phyloP scores from a whole-genome alignment of 2,329 filamentous ascomycete species.

The Fusarium sp. region DNA sequence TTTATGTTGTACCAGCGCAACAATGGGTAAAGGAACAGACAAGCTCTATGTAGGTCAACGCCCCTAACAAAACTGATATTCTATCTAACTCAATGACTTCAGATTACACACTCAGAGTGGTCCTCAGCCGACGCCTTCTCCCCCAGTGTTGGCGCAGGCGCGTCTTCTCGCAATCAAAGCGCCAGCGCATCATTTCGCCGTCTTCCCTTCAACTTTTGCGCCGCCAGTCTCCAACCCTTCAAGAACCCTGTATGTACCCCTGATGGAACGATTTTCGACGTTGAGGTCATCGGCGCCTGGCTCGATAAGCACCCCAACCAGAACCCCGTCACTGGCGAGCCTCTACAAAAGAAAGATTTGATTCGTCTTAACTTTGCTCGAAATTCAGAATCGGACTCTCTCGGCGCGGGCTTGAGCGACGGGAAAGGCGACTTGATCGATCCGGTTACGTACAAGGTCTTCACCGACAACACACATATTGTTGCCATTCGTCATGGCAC shows the following conservation, averaged over 20 bases:
- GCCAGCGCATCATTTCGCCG: constrained; percentile 77
- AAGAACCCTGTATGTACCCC: constrained; percentile 91
- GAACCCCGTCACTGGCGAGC: constrained; percentile 87
- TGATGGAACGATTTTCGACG: constrained; percentile 90
- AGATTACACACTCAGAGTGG: constrained; percentile 98
- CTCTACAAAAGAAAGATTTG: constrained; percentile 82
- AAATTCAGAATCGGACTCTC: constrained; percentile 77
- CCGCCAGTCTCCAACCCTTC: constrained; percentile 94
- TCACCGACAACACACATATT: constrained; percentile 98
- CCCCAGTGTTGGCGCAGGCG: constrained; percentile 79
- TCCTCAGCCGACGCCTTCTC: constrained; percentile 89
- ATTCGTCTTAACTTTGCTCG: constrained; percentile 92
- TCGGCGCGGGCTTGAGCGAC: constrained; percentile 61
- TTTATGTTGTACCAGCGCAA: constrained; percentile 19
- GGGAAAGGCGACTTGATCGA: constrained; percentile 86
- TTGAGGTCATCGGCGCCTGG: constrained; percentile 95
- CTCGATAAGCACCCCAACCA: constrained; percentile 87
- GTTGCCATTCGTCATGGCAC: constrained; percentile 83
- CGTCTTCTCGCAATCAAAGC: constrained; percentile 63
- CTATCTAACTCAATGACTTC: not conserved
- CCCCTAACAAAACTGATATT: not conserved
- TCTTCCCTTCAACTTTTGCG: constrained; percentile 98
- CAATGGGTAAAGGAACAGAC: constrained; percentile 59
- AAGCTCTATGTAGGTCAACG: constrained; percentile 56
- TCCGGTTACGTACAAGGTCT: constrained; percentile 96